Base-by-base conservation (phyloP, 352 stramenopile genomes). In the Elongisporangium undulatum region DNA sequence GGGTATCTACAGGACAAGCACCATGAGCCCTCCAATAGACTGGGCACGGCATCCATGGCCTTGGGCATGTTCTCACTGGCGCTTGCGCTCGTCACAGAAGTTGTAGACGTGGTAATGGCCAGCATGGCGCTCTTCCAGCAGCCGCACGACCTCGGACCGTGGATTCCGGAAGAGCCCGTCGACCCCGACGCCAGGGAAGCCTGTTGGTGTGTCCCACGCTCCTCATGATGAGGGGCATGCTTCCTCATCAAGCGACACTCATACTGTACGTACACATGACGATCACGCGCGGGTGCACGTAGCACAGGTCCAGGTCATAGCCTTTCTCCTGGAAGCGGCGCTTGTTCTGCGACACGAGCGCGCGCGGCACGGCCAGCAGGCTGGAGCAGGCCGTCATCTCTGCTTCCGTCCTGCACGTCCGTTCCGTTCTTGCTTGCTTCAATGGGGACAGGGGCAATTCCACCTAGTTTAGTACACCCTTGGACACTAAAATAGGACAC, bases 331-430 rank as follows among this genome's bases (percentile, higher is more conserved):
- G 68, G 61, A 77, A 90, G 55, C 82, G 79, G 16, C 74, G 71
- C 58, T 89, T 92, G 75, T 92, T 90, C 63, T 92, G 80, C 51
- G 82, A 92, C 52, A 92, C 82, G 56, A 91, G 77, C 49, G 74
- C 64, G 69, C 82, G 74, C 23, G 82, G 75, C 24, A 91, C 22
- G 7, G 69, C 67, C 45, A 85, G 68, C 51, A 91, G 45, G 26
- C 59, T 50, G 55, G 67, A 70, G 50, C 71, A 83, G 39, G 62
- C 23, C 23, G 55, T 62, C 66, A 81, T 80, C 26, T 41, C 45
- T 4, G 12, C 45, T 49, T 20, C 19, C 20, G 17, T 50, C 52
- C n/a, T n/a, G n/a, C n/a, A n/a, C 29, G 29, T 41, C 29, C 29
- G 29, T 41, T 41, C 29, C 29, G 29, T 41, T n/a, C n/a, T n/a